phyloP scores from a whole-genome alignment of 441 rosid species.

The Pelargonium myrrhifolium region DNA sequence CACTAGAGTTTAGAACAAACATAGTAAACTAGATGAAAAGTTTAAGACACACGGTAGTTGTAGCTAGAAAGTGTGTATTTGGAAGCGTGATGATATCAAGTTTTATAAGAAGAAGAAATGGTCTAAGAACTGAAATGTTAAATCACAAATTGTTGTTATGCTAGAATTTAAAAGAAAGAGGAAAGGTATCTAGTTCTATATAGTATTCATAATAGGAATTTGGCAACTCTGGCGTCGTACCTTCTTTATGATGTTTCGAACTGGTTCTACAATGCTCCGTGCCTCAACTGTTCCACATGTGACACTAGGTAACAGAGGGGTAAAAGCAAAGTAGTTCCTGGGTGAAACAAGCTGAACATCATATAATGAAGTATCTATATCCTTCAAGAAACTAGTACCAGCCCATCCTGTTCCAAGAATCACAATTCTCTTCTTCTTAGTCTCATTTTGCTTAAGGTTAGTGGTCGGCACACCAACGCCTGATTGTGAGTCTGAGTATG shows the following conservation, averaged over 20 bases:
- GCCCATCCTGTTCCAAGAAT: conserved; percentile 99
- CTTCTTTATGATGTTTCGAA: conserved; percentile 82
- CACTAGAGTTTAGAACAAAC: too few species aligned
- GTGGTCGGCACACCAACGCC: conserved; percentile 22
- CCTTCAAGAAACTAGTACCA: conserved; percentile 80
- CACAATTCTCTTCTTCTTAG: conserved; percentile 71
- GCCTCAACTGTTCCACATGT: conserved; percentile 94
- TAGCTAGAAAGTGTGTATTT: too few species aligned
- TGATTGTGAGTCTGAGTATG: conserved; percentile 61
- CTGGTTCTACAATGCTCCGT: conserved; percentile 72
- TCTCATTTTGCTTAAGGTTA: conserved; percentile 32
- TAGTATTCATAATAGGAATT: neutral
- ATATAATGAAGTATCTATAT: conserved; percentile 46
- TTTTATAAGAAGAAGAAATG: too few species aligned
- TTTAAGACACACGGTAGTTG: too few species aligned
- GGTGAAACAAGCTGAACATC: conserved; percentile 90
- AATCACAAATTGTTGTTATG: too few species aligned
- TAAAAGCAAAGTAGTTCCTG: conserved; percentile 92
- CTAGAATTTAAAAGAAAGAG: neutral
- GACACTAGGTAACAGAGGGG: conserved; percentile 88
- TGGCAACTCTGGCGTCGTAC: conserved; percentile 25
- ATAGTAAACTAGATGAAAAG: too few species aligned
- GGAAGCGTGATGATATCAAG: too few species aligned
- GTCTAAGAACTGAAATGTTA: too few species aligned
- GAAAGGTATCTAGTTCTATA: neutral